phyloP scores from a whole-genome alignment of 768 basidiomycete species.

The Tulasnella sp. region DNA sequence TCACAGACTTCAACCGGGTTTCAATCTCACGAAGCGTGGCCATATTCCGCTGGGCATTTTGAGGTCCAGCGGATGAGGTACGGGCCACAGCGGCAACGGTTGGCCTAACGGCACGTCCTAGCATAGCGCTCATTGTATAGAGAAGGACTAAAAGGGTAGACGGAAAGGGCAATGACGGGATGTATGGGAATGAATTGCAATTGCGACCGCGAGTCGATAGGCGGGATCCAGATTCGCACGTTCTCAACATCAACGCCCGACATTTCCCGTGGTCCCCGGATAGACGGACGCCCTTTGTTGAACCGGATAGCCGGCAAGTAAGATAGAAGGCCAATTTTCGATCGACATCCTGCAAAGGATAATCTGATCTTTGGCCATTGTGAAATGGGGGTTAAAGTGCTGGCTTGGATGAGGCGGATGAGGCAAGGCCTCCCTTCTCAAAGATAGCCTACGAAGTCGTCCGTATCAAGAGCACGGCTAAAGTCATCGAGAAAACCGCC shows the following conservation, averaged over 20 bases:
- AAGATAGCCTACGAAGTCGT: too few relatives aligned
- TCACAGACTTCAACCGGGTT: constrained; percentile 87
- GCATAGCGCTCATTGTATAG: constrained; percentile 28
- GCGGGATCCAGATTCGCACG: neutral
- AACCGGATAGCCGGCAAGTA: too few relatives aligned
- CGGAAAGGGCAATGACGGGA: neutral
- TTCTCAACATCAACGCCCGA: neutral
- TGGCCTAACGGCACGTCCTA: constrained; percentile 38
- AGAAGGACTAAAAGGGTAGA: neutral
- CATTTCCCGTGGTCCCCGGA: neutral
- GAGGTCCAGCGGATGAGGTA: constrained; percentile 38
- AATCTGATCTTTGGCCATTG: too few relatives aligned
- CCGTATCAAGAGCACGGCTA: too few relatives aligned
- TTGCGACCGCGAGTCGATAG: too few relatives aligned
- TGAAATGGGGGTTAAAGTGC: too few relatives aligned
- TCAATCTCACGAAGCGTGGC: constrained; percentile 98
- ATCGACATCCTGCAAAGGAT: too few relatives aligned
- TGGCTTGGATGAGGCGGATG: too few relatives aligned
- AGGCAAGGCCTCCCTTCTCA: too few relatives aligned
- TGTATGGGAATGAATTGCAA: neutral
- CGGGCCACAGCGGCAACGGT: constrained; percentile 28
- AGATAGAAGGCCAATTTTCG: too few relatives aligned
- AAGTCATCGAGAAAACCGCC: too few relatives aligned
- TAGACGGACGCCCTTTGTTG: too few relatives aligned
- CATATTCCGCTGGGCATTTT: constrained; percentile 42